Conservation (phyloP, 352 stramenopile genomes). For the Globisporangium heterothallicum region DNA sequence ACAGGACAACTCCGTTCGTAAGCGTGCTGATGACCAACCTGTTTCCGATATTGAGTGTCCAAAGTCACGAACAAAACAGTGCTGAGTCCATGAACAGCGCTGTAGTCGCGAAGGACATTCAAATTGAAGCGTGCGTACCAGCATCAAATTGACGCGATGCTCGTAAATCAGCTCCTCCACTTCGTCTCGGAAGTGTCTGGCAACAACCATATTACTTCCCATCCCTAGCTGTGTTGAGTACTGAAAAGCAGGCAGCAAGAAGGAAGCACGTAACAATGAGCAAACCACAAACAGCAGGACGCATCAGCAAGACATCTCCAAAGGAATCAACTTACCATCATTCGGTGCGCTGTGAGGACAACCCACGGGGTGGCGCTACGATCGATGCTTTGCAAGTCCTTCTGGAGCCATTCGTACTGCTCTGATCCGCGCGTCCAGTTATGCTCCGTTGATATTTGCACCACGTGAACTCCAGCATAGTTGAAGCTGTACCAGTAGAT, state of each 20-base stretch:
- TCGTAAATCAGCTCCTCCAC: slow-evolving; percentile 85
- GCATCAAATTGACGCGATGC: slow-evolving; percentile 85
- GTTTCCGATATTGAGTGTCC: neutral
- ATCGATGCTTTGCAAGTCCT: slow-evolving; percentile 75
- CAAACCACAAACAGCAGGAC: slow-evolving; percentile 4
- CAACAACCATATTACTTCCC: slow-evolving; percentile 32
- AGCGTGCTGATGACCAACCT: slow-evolving; percentile 86
- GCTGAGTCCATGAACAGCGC: no score
- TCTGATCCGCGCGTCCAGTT: slow-evolving; percentile 77
- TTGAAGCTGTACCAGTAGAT: slow-evolving; percentile 91
- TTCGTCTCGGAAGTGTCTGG: slow-evolving; percentile 74
- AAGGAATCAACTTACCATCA: slow-evolving; percentile 52
- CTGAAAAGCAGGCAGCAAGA: slow-evolving; percentile 11
- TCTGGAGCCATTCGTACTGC: slow-evolving; percentile 86
- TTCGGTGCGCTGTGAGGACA: slow-evolving; percentile 86
- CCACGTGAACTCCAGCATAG: slow-evolving; percentile 82
- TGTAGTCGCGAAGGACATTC: slow-evolving; percentile 13
- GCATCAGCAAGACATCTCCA: neutral
- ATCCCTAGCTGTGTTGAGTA: slow-evolving; percentile 53
- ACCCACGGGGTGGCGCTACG: slow-evolving; percentile 86
- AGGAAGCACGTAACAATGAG: neutral
- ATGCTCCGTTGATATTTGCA: slow-evolving; percentile 90
- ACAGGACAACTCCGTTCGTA: slow-evolving; percentile 87
- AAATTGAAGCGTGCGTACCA: slow-evolving; percentile 32
- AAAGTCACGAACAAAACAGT: neutral